Conservation (phyloP, 1,284 basidiomycete genomes). For the Exobasidium cylindrosporum region DNA sequence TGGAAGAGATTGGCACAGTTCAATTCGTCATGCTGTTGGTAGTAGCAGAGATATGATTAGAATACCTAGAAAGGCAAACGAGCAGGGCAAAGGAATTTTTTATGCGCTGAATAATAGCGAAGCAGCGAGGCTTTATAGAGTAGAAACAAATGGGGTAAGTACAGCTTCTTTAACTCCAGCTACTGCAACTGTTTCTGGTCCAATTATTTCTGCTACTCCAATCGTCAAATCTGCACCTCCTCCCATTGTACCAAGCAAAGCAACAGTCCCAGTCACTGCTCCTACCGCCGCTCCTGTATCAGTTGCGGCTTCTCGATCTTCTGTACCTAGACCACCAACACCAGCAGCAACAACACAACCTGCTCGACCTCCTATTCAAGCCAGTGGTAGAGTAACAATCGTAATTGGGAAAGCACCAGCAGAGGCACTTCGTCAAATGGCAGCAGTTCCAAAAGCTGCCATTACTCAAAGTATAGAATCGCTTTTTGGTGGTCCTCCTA, state of each 20-base stretch:
- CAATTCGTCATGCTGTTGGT: slow-evolving; percentile 48
- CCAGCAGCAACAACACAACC: slow-evolving; percentile 12
- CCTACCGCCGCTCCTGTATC: slow-evolving; percentile 12
- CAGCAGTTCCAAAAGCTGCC: slow-evolving; percentile 8
- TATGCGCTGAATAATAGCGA: slow-evolving; percentile 45
- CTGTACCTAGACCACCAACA: neutral
- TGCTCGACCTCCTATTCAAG: slow-evolving; percentile 10
- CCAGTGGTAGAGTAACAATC: slow-evolving; percentile 60
- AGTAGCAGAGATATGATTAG: slow-evolving; percentile 46
- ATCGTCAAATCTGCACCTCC: neutral
- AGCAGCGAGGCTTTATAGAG: slow-evolving; percentile 13
- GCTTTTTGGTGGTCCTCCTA: slow-evolving; percentile 63
- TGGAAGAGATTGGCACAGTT: slow-evolving; percentile 51
- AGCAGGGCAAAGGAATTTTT: slow-evolving; percentile 51
- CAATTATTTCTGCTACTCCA: neutral
- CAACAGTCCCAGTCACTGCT: neutral
- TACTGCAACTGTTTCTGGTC: neutral
- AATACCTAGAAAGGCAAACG: slow-evolving; percentile 43
- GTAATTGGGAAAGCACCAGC: slow-evolving; percentile 64
- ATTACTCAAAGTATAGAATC: slow-evolving; percentile 47
- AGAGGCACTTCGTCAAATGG: slow-evolving; percentile 46
- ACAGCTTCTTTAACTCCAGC: neutral
- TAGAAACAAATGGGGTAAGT: neutral
- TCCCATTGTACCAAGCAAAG: neutral
- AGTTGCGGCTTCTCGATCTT: neutral